Percentiles rank a stretch among this genome's conserved stretches.
Conservation (phyloP, 2,329 filamentous ascomycete genomes). For the Calonectria multiphialidica region DNA sequence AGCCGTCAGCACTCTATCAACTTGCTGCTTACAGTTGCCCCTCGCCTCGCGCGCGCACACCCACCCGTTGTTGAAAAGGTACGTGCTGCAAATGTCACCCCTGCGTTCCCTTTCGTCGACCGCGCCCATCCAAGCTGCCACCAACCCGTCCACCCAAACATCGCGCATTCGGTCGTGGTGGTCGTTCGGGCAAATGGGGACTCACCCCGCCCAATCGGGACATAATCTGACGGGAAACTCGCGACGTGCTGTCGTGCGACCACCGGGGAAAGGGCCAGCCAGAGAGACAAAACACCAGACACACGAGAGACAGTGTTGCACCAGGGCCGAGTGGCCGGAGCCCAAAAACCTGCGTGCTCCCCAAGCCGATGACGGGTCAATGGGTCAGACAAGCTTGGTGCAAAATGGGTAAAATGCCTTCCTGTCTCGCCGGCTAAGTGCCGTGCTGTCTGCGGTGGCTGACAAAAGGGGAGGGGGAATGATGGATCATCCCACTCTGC, state of each 20-base stretch:
- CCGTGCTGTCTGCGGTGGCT: not conserved
- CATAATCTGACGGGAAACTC: not conserved
- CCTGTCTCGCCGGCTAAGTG: not conserved
- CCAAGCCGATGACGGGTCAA: not conserved
- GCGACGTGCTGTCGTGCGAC: slow-evolving; percentile 9
- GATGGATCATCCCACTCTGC: not conserved
- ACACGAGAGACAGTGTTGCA: not conserved
- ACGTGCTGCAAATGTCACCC: not conserved
- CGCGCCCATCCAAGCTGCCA: not conserved
- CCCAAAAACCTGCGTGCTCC: not conserved
- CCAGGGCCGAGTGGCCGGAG: slow-evolving; percentile 7
- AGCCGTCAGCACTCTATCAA: slow-evolving; percentile 11
- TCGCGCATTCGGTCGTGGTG: not conserved
- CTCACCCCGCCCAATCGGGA: not conserved
- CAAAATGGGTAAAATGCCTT: not conserved
- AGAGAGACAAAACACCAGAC: not conserved
- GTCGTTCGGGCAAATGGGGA: not conserved
- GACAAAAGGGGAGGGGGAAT: not conserved
- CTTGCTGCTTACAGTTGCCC: not conserved
- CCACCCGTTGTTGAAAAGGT: not conserved
- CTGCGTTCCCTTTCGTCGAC: not conserved
- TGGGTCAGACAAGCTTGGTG: not conserved
- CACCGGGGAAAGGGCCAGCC: not conserved
- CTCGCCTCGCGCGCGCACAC: not conserved
- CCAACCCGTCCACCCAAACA: not conserved